These are phyloP conservation scores for Stagonosporopsis chrysanthemi DNA, from an alignment of 2,329 filamentous ascomycete genomes.

Conservation along the genomic window DNA sequence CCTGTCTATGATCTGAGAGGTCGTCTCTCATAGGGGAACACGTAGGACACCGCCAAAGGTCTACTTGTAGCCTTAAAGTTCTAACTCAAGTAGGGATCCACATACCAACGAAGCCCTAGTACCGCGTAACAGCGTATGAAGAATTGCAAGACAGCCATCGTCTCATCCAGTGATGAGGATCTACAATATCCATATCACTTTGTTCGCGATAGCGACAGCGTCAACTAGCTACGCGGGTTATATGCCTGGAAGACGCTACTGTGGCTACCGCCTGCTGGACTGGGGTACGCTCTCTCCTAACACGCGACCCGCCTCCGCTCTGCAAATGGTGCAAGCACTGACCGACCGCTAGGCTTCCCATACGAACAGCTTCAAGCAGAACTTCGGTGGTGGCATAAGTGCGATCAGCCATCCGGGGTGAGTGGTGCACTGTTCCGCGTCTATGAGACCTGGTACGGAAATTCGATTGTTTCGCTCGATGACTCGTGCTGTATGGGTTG, in stretches of 20 bases:
- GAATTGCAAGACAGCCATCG: not conserved
- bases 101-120: not conserved
- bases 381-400: not conserved
- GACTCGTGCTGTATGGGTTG: not conserved
- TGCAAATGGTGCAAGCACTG: not conserved
- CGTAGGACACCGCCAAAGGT: not conserved
- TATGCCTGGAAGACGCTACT: not conserved
- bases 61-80: not conserved
- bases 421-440: not conserved
- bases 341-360: not conserved
- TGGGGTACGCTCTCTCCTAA: not conserved
- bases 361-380: not conserved
- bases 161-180: not conserved
- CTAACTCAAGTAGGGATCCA: not conserved
- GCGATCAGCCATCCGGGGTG: not conserved
- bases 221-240: not conserved
- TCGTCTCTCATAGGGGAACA: not conserved
- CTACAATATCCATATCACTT: not conserved
- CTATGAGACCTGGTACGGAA: not conserved
- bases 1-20: not conserved
- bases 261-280: not conserved
- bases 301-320: too few relatives aligned
- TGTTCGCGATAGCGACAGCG: not conserved
- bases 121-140: not conserved
- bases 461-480: not conserved